These are phyloP conservation scores for Linum tenue DNA, from an alignment of 345 rosid species.

Conservation along the genomic window DNA sequence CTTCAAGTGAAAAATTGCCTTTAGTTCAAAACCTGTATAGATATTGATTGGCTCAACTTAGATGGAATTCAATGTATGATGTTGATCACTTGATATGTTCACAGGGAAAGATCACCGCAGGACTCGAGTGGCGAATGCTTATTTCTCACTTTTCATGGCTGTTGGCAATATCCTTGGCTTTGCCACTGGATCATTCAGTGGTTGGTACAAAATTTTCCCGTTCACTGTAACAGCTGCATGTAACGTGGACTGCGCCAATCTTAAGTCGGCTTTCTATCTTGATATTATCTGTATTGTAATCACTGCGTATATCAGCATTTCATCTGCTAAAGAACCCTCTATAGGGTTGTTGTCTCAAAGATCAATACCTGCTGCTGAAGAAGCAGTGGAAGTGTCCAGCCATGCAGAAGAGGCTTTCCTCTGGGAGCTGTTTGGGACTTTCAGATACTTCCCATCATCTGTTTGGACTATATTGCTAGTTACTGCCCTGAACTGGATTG, in stretches of 20 bases:
- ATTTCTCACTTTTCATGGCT: constrained; percentile 91
- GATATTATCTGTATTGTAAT: constrained; percentile 57
- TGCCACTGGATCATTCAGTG: constrained; percentile 81
- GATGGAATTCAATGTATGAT: too few relatives aligned
- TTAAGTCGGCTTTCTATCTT: constrained; percentile 84
- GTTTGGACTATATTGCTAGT: constrained; percentile 73
- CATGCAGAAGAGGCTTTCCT: constrained; percentile 67
- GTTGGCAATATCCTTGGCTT: constrained; percentile 85
- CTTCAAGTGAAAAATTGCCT: not conserved
- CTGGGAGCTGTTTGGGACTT: constrained; percentile 83
- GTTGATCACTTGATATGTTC: constrained; percentile 11
- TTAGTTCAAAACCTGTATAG: not conserved
- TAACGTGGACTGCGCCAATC: constrained; percentile 73
- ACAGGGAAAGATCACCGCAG: constrained; percentile 79
- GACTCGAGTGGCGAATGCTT: constrained; percentile 88
- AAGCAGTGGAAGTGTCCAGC: constrained; percentile 39
- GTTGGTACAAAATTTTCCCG: constrained; percentile 79
- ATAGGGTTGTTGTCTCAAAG: constrained; percentile 25
- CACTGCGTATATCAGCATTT: constrained; percentile 52
- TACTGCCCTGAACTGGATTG: constrained; percentile 80
- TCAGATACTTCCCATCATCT: constrained; percentile 60
- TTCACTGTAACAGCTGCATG: constrained; percentile 73
- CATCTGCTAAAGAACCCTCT: constrained; percentile 67
- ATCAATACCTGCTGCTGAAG: constrained; percentile 26
- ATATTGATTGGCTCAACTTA: not conserved